Conservation (phyloP, 495 filamentous ascomycete genomes). For the Neohortaea acidophila region DNA sequence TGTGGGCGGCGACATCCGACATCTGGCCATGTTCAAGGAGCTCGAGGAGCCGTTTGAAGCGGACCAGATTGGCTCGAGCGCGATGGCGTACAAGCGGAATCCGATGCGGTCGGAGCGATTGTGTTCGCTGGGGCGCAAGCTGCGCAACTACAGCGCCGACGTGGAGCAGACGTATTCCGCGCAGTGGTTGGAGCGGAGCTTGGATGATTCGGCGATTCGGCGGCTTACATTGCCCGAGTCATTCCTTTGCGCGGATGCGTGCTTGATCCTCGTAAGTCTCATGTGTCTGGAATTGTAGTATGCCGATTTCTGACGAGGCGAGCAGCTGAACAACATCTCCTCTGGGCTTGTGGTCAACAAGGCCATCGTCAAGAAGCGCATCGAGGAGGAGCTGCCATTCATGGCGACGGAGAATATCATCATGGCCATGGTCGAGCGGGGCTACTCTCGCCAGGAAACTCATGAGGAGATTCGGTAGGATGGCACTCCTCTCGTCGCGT, state of each 20-base stretch:
- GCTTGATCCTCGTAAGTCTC: conserved; percentile 40
- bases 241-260: conserved; percentile 71
- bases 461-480: conserved; percentile 67
- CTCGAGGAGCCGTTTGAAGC: conserved; percentile 89
- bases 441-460: conserved; percentile 69
- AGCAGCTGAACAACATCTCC: conserved; percentile 59
- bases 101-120: conserved; percentile 82
- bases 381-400: conserved; percentile 75
- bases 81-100: conserved; percentile 79
- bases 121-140: conserved; percentile 56
- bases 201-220: conserved; percentile 50
- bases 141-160: conserved; percentile 50
- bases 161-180: conserved; percentile 61
- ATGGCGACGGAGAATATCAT: conserved; percentile 78
- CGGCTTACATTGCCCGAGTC: conserved; percentile 63
- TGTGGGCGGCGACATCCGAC: conserved; percentile 61
- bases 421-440: conserved; percentile 66
- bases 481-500: too few species aligned
- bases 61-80: conserved; percentile 46
- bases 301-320: not conserved
- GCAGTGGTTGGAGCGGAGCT: conserved; percentile 66
- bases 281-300: not conserved
- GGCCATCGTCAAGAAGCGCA: conserved; percentile 49
- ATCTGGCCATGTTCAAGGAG: conserved; percentile 65
- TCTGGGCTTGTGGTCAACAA: conserved; percentile 79